Evolutionary conservation across 164 flowering plant genomes (phyloP).

Genomic region (Sextonia rubra): DNA sequence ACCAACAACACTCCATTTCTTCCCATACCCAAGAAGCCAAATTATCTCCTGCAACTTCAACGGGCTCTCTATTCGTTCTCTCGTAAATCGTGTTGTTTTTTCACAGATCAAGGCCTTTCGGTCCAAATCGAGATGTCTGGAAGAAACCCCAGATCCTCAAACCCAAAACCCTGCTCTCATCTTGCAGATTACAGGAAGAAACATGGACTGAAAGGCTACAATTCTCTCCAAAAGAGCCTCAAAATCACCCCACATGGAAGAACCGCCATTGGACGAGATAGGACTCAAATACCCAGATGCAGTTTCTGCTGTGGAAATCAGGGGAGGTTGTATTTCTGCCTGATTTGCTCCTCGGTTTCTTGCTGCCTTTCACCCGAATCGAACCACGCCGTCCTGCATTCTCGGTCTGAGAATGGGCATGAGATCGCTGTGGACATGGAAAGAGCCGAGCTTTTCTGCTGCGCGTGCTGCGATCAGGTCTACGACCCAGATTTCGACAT

Average conservation of each 20-base stretch:
- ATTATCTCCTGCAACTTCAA: background rate
- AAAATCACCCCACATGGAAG: constrained; percentile 46
- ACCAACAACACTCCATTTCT: background rate
- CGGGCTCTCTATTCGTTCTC: background rate
- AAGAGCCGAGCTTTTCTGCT: constrained; percentile 78
- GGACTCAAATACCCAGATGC: constrained; percentile 55
- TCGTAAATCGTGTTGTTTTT: background rate
- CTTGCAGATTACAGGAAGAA: constrained; percentile 64
- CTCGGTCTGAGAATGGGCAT: constrained; percentile 44
- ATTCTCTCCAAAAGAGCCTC: constrained; percentile 42
- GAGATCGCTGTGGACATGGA: constrained; percentile 60
- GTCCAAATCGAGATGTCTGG: constrained; percentile 28
- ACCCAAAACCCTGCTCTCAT: constrained; percentile 69
- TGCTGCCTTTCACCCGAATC: constrained; percentile 37
- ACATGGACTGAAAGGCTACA: constrained; percentile 49
- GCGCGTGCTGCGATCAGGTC: constrained; percentile 70
- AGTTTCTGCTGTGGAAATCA: constrained; percentile 41
- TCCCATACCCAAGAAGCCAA: background rate
- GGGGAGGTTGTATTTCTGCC: constrained; percentile 61
- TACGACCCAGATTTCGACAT: constrained; percentile 83
- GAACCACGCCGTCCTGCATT: constrained; percentile 52
- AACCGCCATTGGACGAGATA: constrained; percentile 26
- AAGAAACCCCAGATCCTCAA: constrained; percentile 32
- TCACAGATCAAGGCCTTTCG: constrained; percentile 10
- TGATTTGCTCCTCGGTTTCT: constrained; percentile 64